Evolutionary conservation across 129 eudicot genomes (phyloP).

Genomic region (Tagetes erecta): DNA sequence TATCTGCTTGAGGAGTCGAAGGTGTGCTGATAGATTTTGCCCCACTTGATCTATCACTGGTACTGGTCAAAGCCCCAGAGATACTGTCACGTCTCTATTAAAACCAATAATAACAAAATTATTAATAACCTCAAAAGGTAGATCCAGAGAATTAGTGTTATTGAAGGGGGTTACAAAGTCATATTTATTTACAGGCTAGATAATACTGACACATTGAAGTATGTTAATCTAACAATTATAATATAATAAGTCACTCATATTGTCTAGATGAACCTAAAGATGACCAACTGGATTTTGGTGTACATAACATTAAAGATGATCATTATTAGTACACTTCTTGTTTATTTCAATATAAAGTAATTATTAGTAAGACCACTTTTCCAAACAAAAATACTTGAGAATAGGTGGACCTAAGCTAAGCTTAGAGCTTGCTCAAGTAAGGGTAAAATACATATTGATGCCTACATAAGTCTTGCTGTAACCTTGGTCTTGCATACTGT

Average conservation of each 20-base stretch:
- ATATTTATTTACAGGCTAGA: background rate
- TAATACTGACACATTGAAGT: background rate
- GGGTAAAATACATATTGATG: background rate
- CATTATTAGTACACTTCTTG: background rate
- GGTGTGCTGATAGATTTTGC: constrained; percentile 77
- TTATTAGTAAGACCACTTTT: constrained; percentile 1
- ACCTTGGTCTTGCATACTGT: background rate
- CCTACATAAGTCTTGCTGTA: background rate
- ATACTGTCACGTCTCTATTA: constrained; percentile 83
- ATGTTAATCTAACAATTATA: background rate
- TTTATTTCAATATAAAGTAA: background rate
- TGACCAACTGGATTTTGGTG: background rate
- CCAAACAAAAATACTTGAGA: background rate
- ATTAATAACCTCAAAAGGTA: background rate
- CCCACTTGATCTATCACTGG: constrained; percentile 92
- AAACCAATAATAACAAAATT: constrained; percentile 11
- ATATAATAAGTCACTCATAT: background rate
- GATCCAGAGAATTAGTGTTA: background rate
- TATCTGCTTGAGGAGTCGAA: constrained; percentile 89
- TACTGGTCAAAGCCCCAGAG: constrained; percentile 65
- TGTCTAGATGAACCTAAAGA: background rate
- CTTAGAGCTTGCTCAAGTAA: constrained; percentile 1
- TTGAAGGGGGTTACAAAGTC: background rate
- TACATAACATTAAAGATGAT: background rate
- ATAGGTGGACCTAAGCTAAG: constrained; percentile 8